A percentile compares a stretch with the other conserved stretches of the same genome.
Evolutionary conservation across 139 green algal genomes (phyloP).

Genomic region (Chlorella sp.): DNA sequence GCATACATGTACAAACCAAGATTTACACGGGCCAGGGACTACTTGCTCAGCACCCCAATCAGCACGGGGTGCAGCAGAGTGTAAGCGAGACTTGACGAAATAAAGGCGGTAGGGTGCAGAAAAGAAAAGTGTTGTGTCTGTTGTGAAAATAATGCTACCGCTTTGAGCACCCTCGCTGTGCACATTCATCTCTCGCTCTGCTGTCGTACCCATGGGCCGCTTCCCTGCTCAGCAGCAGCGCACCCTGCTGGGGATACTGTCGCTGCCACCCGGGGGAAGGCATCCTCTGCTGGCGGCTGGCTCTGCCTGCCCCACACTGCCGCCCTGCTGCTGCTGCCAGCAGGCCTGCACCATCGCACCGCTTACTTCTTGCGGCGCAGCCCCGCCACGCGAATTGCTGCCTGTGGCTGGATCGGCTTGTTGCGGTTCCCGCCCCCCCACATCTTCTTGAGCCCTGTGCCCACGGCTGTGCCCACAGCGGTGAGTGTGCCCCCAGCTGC

Average conservation of each 20-base stretch:
- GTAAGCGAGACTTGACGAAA: too few species aligned
- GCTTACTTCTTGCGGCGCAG: slow-evolving; percentile 30
- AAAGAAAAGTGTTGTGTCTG: too few species aligned
- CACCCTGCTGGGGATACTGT: background rate
- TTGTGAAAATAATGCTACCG: too few species aligned
- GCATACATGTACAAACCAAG: too few species aligned
- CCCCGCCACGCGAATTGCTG: background rate
- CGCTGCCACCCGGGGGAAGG: background rate
- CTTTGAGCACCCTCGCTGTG: too few species aligned
- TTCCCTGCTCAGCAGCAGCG: too few species aligned
- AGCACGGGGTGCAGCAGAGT: too few species aligned
- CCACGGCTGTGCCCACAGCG: background rate
- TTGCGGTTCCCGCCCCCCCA: background rate
- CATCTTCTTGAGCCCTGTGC: background rate
- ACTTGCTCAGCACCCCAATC: too few species aligned
- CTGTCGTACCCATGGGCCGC: too few species aligned
- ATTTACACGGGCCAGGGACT: too few species aligned
- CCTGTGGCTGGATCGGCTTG: slow-evolving; percentile 16
- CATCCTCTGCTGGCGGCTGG: background rate
- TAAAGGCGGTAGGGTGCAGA: too few species aligned
- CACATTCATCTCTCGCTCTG: too few species aligned
- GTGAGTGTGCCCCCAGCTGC: background rate
- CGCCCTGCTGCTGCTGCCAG: background rate
- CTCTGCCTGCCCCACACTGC: background rate
- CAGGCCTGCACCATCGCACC: background rate